These are phyloP conservation scores for Magnaporthiopsis poae DNA, from an alignment of 2,329 filamentous ascomycete genomes.

Conservation along the genomic window DNA sequence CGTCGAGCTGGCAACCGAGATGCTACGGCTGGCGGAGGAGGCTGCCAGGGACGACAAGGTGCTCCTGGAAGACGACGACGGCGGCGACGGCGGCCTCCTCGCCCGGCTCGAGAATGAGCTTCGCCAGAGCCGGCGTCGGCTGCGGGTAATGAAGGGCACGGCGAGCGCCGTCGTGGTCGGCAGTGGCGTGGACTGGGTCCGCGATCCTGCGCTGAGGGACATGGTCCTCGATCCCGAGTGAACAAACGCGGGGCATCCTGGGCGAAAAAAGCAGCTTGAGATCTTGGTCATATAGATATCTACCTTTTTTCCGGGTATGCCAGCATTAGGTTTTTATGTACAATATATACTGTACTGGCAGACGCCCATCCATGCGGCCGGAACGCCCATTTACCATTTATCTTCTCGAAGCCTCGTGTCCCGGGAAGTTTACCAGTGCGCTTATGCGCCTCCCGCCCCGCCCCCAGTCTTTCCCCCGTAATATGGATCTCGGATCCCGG, in stretches of 20 bases:
- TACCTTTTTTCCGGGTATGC: neutral
- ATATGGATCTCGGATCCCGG: neutral
- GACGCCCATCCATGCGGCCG: neutral
- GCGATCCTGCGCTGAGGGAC: slow-evolving; percentile 55
- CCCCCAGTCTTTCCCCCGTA: neutral
- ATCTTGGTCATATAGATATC: neutral
- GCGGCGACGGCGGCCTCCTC: slow-evolving; percentile 43
- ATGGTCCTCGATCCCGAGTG: slow-evolving; percentile 60
- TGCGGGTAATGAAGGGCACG: slow-evolving; percentile 67
- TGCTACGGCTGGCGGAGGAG: slow-evolving; percentile 54
- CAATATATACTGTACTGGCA: neutral
- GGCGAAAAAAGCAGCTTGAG: neutral
- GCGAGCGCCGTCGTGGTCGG: slow-evolving; percentile 70
- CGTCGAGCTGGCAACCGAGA: slow-evolving; percentile 48
- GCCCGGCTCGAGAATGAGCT: slow-evolving; percentile 48
- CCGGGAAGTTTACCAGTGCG: neutral
- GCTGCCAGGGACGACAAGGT: slow-evolving; percentile 43
- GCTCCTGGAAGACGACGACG: slow-evolving; percentile 30
- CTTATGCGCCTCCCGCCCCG: neutral
- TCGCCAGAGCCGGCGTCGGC: slow-evolving; percentile 53
- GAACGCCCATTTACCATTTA: neutral
- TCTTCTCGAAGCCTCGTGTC: neutral
- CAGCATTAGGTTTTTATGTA: neutral
- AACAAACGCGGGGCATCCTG: neutral
- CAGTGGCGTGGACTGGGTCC: slow-evolving; percentile 73